phyloP scores from a whole-genome alignment of 2,329 filamentous ascomycete genomes.

The Fusarium praegraminearum region DNA sequence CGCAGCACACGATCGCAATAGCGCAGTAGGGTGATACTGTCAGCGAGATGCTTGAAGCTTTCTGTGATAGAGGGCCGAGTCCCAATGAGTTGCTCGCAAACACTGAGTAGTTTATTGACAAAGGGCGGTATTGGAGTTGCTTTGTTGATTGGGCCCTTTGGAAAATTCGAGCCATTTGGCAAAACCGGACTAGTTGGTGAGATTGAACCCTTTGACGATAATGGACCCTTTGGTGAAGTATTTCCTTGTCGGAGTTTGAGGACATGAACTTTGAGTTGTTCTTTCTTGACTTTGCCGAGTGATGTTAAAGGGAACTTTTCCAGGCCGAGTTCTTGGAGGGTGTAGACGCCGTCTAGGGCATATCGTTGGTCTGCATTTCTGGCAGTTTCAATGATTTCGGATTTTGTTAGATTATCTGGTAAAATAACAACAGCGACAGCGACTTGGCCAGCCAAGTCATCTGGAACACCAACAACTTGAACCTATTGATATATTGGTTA shows the following conservation, averaged over 20 bases:
- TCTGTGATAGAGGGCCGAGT: slow-evolving; percentile 44
- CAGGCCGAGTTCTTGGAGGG: slow-evolving; percentile 56
- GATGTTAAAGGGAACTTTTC: slow-evolving; percentile 56
- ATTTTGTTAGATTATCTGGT: slow-evolving; percentile 50
- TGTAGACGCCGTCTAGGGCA: slow-evolving; percentile 56
- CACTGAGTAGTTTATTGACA: slow-evolving; percentile 34
- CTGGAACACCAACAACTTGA: slow-evolving; percentile 58
- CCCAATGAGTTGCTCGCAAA: slow-evolving; percentile 51
- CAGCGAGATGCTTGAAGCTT: slow-evolving; percentile 48
- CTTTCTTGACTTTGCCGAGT: slow-evolving; percentile 60
- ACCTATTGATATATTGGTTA: slow-evolving; percentile 41
- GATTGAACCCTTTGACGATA: background rate
- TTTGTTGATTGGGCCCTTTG: background rate
- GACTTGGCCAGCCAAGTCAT: slow-evolving; percentile 61
- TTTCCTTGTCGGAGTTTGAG: slow-evolving; percentile 23
- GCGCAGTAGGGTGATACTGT: slow-evolving; percentile 55
- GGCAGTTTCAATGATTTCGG: slow-evolving; percentile 49
- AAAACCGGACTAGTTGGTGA: background rate
- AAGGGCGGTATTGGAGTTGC: slow-evolving; percentile 17
- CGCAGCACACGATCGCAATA: slow-evolving; percentile 52
- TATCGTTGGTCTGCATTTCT: slow-evolving; percentile 54
- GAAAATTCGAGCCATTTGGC: background rate
- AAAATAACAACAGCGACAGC: slow-evolving; percentile 59
- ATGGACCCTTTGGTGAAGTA: background rate
- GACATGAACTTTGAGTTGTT: slow-evolving; percentile 49